Conservation (phyloP, 257 asterid species). For the Ligustrum vulgare region DNA sequence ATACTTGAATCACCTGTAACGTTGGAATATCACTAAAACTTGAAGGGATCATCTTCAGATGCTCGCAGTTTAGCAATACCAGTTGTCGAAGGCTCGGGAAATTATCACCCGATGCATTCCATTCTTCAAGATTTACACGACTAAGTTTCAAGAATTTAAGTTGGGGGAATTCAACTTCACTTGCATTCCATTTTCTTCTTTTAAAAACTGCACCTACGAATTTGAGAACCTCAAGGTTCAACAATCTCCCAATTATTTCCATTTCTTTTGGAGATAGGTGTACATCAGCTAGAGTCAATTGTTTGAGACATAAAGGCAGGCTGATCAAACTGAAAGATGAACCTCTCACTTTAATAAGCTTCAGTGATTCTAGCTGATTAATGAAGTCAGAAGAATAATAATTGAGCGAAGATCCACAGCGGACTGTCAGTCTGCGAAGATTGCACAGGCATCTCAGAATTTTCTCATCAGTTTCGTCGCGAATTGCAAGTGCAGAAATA, state of each 20-base stretch:
- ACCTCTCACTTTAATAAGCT: background rate
- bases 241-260: background rate
- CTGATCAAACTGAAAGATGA: background rate
- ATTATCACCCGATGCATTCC: too few relatives aligned
- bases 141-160: too few relatives aligned
- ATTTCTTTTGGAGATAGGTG: background rate
- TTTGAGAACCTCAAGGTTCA: slow-evolving; percentile 16
- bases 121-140: too few relatives aligned
- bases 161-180: background rate
- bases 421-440: background rate
- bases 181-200: background rate
- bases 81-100: too few relatives aligned
- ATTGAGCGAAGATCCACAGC: background rate
- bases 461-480: background rate
- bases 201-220: background rate
- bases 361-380: background rate
- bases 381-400: background rate
- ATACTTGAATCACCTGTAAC: too few relatives aligned
- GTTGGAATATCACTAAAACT: too few relatives aligned
- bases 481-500: background rate
- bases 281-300: background rate
- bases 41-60: too few relatives aligned
- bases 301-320: slow-evolving; percentile 6
- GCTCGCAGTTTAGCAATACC: rapidly evolving
- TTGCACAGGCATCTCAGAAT: background rate